Conservation (phyloP, 1,284 basidiomycete species). For the Cryptococcus sp. region DNA sequence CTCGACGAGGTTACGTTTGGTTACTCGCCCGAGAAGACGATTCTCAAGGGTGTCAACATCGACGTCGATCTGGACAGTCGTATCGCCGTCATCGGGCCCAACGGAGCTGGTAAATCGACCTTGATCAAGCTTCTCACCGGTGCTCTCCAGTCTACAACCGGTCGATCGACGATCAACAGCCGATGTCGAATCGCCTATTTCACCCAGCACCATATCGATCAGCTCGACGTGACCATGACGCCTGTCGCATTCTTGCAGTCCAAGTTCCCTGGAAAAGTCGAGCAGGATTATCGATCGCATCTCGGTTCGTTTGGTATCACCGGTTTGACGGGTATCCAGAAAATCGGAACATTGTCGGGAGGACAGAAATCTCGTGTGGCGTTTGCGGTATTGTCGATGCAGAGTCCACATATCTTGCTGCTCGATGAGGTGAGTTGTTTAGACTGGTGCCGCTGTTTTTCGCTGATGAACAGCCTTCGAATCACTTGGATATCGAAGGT, state of each 20-base stretch:
- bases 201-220: slow-evolving; percentile 96
- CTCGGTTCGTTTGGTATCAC: slow-evolving; percentile 98
- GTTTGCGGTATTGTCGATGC: slow-evolving; percentile 84
- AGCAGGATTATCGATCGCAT: slow-evolving; percentile 92
- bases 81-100: slow-evolving; percentile 79
- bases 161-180: slow-evolving; percentile 84
- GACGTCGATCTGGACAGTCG: slow-evolving; percentile 85
- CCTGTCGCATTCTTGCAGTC: slow-evolving; percentile 89
- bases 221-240: slow-evolving; percentile 73
- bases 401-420: slow-evolving; percentile 78
- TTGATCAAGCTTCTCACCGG: slow-evolving; percentile 87
- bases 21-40: slow-evolving; percentile 71
- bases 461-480: slow-evolving; percentile 67
- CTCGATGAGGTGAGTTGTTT: slow-evolving; percentile 72
- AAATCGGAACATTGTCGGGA: slow-evolving; percentile 58
- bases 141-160: slow-evolving; percentile 72
- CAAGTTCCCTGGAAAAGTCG: slow-evolving; percentile 87
- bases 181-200: slow-evolving; percentile 89
- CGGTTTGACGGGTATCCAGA: slow-evolving; percentile 73
- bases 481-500: slow-evolving; percentile 97
- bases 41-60: slow-evolving; percentile 78
- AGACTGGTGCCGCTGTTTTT: background rate
- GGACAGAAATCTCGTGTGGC: slow-evolving; percentile 97
- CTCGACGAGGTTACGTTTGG: slow-evolving; percentile 89
- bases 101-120: slow-evolving; percentile 53